These are phyloP conservation scores for Aspergillus sp. DNA, from an alignment of 2,329 filamentous ascomycete species.

Conservation along the genomic window DNA sequence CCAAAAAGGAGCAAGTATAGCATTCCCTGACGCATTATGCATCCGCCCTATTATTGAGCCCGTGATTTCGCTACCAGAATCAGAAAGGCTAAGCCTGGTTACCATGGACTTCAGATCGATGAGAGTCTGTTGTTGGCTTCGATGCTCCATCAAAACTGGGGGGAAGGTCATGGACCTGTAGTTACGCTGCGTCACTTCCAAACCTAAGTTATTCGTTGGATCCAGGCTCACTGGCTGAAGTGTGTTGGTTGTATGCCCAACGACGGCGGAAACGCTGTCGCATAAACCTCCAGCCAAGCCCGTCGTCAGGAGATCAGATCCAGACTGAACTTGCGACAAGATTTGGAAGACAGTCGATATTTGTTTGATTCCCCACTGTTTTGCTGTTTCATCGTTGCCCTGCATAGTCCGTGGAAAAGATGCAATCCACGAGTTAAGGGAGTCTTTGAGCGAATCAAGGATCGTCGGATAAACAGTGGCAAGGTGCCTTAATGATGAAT, in stretches of 20 bases:
- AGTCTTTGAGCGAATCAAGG: constrained; percentile 59
- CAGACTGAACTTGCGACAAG: constrained; percentile 54
- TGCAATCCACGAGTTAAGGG: constrained; percentile 72
- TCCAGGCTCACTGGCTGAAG: constrained; percentile 23
- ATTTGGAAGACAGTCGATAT: constrained; percentile 67
- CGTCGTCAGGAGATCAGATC: constrained; percentile 24
- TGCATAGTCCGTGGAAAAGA: constrained; percentile 79
- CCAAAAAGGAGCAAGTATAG: constrained; percentile 70
- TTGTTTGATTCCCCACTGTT: constrained; percentile 65
- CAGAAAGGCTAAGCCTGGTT: constrained; percentile 47
- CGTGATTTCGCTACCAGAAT: constrained; percentile 47
- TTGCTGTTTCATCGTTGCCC: constrained; percentile 70
- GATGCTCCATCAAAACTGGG: constrained; percentile 56
- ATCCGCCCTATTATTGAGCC: constrained; percentile 59
- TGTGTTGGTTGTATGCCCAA: constrained; percentile 29
- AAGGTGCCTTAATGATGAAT: constrained; percentile 51
- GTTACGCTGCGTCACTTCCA: constrained; percentile 21
- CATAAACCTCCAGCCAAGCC: constrained; percentile 52
- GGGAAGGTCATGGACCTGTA: constrained; percentile 42
- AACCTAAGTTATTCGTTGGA: constrained; percentile 14
- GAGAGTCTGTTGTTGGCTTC: constrained; percentile 62
- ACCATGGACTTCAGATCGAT: constrained; percentile 54
- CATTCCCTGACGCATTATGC: constrained; percentile 51
- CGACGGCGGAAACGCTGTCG: constrained; percentile 59
- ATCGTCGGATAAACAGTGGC: constrained; percentile 57